Evolutionary conservation across 495 filamentous ascomycete species (phyloP), one percentile per base, ranked within the genome.

Genomic region (Trichoderma virens): DNA sequence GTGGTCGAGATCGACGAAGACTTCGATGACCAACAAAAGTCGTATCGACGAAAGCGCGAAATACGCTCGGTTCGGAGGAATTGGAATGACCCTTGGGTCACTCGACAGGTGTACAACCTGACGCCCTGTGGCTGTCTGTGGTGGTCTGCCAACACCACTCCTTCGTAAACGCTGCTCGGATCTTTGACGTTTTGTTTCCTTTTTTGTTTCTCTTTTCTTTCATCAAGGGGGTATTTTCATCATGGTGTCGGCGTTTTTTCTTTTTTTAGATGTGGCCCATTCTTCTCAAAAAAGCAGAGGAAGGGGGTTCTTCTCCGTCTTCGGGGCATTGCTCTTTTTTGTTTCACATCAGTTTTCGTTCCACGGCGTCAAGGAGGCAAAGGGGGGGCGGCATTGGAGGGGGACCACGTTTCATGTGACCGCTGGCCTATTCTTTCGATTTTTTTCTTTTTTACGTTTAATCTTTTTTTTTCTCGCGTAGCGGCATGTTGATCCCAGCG

Each of bases 1-100:
- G 80, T 77, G 2, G 74, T 93, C 28, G 68, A 80, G 27, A 83
- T 93, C 31, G 75, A 82, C 59, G 90, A 92, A 74, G 38, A 62
- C 23, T 11, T 43, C 11, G 38, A 16, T 38, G 38, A 28, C 62
- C n/a, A 59, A 5, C 66, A 65, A 20, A 64, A 56, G 61, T 62
- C n/a, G 39, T 11, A 3, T 47, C 60, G 18, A 47, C 2, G 23
- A 63, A 30, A 70, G 64, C 61, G 54, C 64, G 61, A 8, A 41
- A 23, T 14, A 20, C 56, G 7, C 35, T 47, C 18, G 64, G 59
- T 20, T 32, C 23, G 51, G 3, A 56, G 8, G 51, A 28, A 5
- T 9, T 56, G 23, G 51, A 18, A 59, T 41, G 59, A 67, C 2
- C 13, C 39, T 30, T 38, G 70, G 7, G 31, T 56, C 31, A 51